phyloP scores from a whole-genome alignment of 495 filamentous ascomycete genomes.

The Glonium stellatum region DNA sequence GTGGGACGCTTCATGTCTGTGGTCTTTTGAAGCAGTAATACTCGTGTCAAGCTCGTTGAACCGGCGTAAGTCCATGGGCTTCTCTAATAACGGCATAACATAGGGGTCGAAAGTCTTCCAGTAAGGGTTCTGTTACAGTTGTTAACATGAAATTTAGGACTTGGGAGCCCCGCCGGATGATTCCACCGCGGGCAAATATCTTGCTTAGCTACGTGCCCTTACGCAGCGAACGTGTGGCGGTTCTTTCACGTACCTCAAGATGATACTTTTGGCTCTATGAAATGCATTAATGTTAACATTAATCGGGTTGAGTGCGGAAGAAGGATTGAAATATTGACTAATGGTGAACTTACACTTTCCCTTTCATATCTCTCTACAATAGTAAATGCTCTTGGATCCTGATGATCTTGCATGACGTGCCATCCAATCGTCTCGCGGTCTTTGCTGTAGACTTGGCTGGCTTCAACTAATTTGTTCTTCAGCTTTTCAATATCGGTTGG shows the following conservation, averaged over 20 bases:
- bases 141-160: not conserved
- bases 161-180: no score
- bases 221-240: not conserved
- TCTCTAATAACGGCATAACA: conserved; percentile 56
- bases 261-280: conserved; percentile 53
- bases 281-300: conserved; percentile 15
- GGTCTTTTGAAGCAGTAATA: not conserved
- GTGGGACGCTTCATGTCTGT: conserved; percentile 14
- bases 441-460: conserved; percentile 55
- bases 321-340: conserved; percentile 8
- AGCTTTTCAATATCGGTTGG: conserved; percentile 53
- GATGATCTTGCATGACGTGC: conserved; percentile 61
- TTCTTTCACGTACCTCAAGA: conserved; percentile 33
- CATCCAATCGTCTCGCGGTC: conserved; percentile 62
- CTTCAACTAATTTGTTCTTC: conserved; percentile 60
- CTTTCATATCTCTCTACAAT: conserved; percentile 62
- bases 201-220: not conserved
- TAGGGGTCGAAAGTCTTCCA: conserved; percentile 66
- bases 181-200: not conserved
- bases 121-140: conserved; percentile 48
- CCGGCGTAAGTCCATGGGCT: conserved; percentile 56
- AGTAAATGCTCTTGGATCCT: conserved; percentile 58
- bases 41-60: conserved; percentile 52
- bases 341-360: conserved; percentile 40
- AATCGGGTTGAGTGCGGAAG: conserved; percentile 14